A percentile compares a stretch with the other conserved stretches of the same genome.
Evolutionary conservation across 2,329 filamentous ascomycete species (phyloP).

Genomic region (Ascosphaera aggregata): DNA sequence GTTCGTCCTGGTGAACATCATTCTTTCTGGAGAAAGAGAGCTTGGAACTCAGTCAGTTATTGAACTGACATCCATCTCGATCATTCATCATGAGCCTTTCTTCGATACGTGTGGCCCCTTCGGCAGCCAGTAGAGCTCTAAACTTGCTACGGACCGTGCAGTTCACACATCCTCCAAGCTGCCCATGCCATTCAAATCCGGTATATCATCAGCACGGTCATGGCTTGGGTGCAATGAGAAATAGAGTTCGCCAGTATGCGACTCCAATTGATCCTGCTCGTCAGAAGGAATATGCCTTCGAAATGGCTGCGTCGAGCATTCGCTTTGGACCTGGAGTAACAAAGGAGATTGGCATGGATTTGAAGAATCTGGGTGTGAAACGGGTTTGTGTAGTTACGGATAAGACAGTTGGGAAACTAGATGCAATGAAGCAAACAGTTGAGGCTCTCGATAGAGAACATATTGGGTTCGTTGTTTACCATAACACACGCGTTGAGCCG

Average conservation of each 20-base stretch:
- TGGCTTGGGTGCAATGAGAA: slow-evolving; percentile 17
- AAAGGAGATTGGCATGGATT: slow-evolving; percentile 94
- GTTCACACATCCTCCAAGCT: slow-evolving; percentile 65
- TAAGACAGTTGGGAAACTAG: slow-evolving; percentile 51
- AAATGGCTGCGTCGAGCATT: slow-evolving; percentile 92
- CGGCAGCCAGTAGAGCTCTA: slow-evolving; percentile 24
- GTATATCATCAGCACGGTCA: slow-evolving; percentile 34
- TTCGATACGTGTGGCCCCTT: slow-evolving; percentile 21
- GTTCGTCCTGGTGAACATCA: too few relatives aligned
- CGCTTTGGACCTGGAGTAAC: slow-evolving; percentile 85
- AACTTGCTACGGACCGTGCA: slow-evolving; percentile 68
- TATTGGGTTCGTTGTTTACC: slow-evolving; percentile 59
- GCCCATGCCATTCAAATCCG: slow-evolving; percentile 84
- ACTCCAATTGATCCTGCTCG: slow-evolving; percentile 48
- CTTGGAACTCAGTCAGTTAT: too few relatives aligned
- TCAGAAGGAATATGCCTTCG: slow-evolving; percentile 92
- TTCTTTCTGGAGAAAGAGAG: neutral
- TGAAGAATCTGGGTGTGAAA: slow-evolving; percentile 71
- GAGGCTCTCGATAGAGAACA: slow-evolving; percentile 60
- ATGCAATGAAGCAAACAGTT: slow-evolving; percentile 74
- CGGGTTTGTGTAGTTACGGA: slow-evolving; percentile 88
- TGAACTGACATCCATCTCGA: too few relatives aligned
- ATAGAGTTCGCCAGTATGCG: slow-evolving; percentile 41
- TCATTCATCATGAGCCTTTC: slow-evolving; percentile 15
- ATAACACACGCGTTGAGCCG: slow-evolving; percentile 63